Conservation (phyloP, 176 grass and related monocot genomes). For the Ensete glaucum region DNA sequence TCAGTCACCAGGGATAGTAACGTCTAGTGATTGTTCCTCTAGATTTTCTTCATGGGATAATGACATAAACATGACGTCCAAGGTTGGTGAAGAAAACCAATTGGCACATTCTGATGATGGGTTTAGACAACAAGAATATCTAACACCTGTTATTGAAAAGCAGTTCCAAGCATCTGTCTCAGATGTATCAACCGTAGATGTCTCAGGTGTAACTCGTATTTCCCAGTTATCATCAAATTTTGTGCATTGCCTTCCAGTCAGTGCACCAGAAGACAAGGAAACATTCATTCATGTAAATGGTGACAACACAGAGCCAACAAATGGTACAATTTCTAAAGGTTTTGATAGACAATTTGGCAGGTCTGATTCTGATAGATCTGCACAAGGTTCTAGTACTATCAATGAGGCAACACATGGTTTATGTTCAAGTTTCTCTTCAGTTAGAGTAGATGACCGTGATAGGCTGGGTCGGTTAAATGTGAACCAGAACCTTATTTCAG, state of each 20-base stretch:
- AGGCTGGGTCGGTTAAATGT: conserved; percentile 16
- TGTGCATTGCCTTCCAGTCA: conserved; percentile 11
- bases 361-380: conserved; percentile 13
- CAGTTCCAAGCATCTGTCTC: conserved; percentile 5
- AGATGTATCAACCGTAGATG: conserved; percentile 27
- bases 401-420: conserved; percentile 28
- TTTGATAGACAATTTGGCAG: conserved; percentile 17
- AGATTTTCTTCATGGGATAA: conserved; percentile 83
- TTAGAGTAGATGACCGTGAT: conserved; percentile 38
- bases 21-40: conserved; percentile 52
- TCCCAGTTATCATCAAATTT: conserved; percentile 30
- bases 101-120: conserved; percentile 24
- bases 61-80: conserved; percentile 38
- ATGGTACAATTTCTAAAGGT: conserved; percentile 19
- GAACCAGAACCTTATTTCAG: conserved; percentile 22
- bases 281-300: conserved; percentile 5
- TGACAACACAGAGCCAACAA: conserved; percentile 1
- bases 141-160: conserved; percentile 15
- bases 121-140: conserved; percentile 15
- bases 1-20: conserved; percentile 46
- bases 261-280: conserved; percentile 37
- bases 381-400: conserved; percentile 22
- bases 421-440: conserved; percentile 37
- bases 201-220: conserved; percentile 4
- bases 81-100: conserved; percentile 37